Conservation (phyloP, 2,329 filamentous ascomycete genomes). For the Fonsecaea erecta region DNA sequence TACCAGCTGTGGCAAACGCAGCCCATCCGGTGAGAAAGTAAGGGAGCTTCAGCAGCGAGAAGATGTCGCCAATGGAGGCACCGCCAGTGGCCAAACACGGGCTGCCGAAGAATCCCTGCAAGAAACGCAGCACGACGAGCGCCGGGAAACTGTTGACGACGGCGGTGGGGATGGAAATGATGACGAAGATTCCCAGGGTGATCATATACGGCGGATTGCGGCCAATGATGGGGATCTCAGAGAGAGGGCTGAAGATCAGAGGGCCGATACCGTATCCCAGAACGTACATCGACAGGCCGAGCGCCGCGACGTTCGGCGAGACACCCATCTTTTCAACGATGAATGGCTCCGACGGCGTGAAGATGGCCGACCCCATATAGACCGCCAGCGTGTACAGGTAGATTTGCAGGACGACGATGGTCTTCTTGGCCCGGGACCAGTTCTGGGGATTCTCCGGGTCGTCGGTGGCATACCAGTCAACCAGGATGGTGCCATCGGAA, state of each 20-base stretch:
- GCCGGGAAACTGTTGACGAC: conserved; percentile 67
- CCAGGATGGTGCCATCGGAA: conserved; percentile 33
- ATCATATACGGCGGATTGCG: conserved; percentile 70
- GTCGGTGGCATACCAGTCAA: conserved; percentile 38
- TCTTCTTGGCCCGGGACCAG: conserved; percentile 37
- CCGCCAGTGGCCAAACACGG: conserved; percentile 66
- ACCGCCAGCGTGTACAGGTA: conserved; percentile 38
- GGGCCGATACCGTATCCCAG: conserved; percentile 38
- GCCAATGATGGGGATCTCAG: conserved; percentile 69
- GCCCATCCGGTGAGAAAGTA: conserved; percentile 67
- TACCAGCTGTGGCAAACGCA: conserved; percentile 41
- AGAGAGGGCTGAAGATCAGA: conserved; percentile 63
- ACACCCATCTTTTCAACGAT: conserved; percentile 34
- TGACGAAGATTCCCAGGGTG: conserved; percentile 70
- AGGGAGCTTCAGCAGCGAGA: conserved; percentile 60
- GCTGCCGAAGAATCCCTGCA: conserved; percentile 70
- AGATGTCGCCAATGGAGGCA: conserved; percentile 53
- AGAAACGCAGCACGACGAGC: conserved; percentile 66
- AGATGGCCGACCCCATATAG: conserved; percentile 38
- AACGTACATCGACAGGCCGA: conserved; percentile 37
- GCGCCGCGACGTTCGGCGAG: conserved; percentile 27
- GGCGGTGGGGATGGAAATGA: conserved; percentile 68
- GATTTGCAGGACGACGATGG: conserved; percentile 36
- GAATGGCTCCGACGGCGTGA: conserved; percentile 34
- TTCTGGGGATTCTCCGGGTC: conserved; percentile 40